phyloP scores from a whole-genome alignment of 2,329 filamentous ascomycete species.

The Alternaria brassicae region DNA sequence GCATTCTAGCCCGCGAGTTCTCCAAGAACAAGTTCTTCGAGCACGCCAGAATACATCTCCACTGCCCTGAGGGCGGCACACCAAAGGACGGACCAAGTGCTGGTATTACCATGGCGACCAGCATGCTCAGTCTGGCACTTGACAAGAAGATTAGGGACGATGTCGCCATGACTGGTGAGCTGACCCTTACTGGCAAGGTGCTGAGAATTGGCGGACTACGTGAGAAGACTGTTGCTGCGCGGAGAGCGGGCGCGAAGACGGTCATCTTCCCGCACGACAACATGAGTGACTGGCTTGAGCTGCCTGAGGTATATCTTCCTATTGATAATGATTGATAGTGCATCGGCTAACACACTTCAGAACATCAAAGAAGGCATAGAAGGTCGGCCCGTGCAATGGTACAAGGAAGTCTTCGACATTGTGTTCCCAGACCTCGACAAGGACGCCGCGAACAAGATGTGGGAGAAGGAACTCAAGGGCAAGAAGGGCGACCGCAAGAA shows the following conservation, averaged over 20 bases:
- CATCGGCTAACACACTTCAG: conserved; percentile 57
- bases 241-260: conserved; percentile 88
- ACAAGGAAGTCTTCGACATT: conserved; percentile 88
- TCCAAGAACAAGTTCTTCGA: conserved; percentile 95
- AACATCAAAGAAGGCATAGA: conserved; percentile 98
- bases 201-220: conserved; percentile 90
- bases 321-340: too few relatives aligned
- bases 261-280: conserved; percentile 97
- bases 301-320: conserved; percentile 80
- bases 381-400: conserved; percentile 91
- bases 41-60: conserved; percentile 91
- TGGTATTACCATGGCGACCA: conserved; percentile 98
- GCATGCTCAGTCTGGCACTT: conserved; percentile 82
- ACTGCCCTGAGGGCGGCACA: conserved; percentile 95
- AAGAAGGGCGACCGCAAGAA: conserved; percentile 49
- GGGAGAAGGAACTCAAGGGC: conserved; percentile 66
- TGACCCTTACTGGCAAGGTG: conserved; percentile 97
- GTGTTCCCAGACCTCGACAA: conserved; percentile 84
- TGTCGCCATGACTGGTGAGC: conserved; percentile 96
- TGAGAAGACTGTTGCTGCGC: conserved; percentile 96
- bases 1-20: conserved; percentile 82
- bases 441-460: conserved; percentile 73
- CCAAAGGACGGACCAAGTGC: conserved; percentile 83
- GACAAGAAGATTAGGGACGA: conserved; percentile 80
- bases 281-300: conserved; percentile 94